Conservation (phyloP, 2,329 filamentous ascomycete species). For the Hypoxylon sp. region DNA sequence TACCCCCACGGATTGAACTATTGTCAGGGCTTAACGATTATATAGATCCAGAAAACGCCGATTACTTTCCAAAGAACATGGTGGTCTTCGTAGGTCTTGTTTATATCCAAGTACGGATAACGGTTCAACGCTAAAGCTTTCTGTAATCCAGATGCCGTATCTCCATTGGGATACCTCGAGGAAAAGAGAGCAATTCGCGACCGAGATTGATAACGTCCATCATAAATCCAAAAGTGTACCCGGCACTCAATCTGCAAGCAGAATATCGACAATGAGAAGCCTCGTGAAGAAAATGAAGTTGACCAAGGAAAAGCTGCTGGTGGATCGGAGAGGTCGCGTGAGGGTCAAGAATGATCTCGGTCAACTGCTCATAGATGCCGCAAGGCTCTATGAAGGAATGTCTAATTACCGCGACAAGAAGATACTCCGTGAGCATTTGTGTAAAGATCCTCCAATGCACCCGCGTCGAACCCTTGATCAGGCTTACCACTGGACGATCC, state of each 20-base stretch:
- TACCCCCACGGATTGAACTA: not conserved
- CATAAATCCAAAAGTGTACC: not conserved
- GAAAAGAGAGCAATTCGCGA: constrained; percentile 50
- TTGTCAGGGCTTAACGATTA: constrained; percentile 4
- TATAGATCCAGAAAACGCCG: constrained; percentile 21
- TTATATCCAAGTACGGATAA: too few species aligned
- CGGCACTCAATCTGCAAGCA: not conserved
- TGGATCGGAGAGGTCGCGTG: constrained; percentile 25
- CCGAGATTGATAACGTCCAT: constrained; percentile 47
- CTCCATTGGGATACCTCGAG: constrained; percentile 61
- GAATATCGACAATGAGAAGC: constrained; percentile 9
- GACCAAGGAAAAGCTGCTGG: not conserved
- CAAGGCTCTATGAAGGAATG: constrained; percentile 57
- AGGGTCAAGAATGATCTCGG: constrained; percentile 44
- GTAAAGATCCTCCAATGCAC: constrained; percentile 57
- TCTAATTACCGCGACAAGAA: constrained; percentile 55
- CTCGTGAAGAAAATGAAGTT: constrained; percentile 5
- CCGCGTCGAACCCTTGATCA: constrained; percentile 64
- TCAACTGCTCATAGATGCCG: constrained; percentile 54
- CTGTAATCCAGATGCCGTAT: constrained; percentile 56
- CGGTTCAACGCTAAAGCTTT: constrained; percentile 2
- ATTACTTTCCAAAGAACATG: constrained; percentile 40
- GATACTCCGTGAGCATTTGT: constrained; percentile 55
- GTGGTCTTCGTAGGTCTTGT: constrained; percentile 46
- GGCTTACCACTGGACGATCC: constrained; percentile 60